phyloP scores from a whole-genome alignment of 305 asterid species.

The Fraxinus albicans region DNA sequence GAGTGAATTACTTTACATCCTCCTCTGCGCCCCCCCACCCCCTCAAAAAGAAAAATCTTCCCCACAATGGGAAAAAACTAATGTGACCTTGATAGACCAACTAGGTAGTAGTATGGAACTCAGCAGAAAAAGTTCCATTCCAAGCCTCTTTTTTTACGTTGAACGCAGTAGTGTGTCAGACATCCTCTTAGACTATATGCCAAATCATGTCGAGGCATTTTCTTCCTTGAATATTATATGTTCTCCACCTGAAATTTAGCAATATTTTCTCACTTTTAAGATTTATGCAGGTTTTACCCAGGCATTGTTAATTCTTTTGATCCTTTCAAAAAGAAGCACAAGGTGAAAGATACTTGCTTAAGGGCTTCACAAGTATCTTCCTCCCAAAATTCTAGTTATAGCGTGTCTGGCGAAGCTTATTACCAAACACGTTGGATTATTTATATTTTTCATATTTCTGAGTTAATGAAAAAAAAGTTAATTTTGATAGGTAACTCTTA shows the following conservation, averaged over 20 bases:
- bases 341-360: slow-evolving; percentile 38
- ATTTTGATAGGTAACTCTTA: neutral
- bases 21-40: too few species aligned
- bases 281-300: slow-evolving; percentile 63
- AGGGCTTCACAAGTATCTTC: neutral
- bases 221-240: neutral
- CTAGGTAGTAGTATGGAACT: neutral
- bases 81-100: neutral
- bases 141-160: neutral
- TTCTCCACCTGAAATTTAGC: slow-evolving; percentile 13
- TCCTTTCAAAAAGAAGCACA: slow-evolving; percentile 55
- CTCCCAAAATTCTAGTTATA: neutral
- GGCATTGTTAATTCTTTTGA: slow-evolving; percentile 57
- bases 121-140: neutral
- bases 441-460: neutral
- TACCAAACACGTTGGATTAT: neutral
- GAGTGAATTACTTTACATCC: neutral
- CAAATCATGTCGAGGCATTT: neutral
- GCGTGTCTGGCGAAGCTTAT: neutral
- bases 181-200: neutral
- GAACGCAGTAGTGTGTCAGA: neutral
- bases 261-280: slow-evolving; percentile 22
- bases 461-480: neutral
- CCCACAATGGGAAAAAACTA: neutral
- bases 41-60: neutral